phyloP scores from a whole-genome alignment of 805 yeast species.

The Ogataea glucozyma region DNA sequence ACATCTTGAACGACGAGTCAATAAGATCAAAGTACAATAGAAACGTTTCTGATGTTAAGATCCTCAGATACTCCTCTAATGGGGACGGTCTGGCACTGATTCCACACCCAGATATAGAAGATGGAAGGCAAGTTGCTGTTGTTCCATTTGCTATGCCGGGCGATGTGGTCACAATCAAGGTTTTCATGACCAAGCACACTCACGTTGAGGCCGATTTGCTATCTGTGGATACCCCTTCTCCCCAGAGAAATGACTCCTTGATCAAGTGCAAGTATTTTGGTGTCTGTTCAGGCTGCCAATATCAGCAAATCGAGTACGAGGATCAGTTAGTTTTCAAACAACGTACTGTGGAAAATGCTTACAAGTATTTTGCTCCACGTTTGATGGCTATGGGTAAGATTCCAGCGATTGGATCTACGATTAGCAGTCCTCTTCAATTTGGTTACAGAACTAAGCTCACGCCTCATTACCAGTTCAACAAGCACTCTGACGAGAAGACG shows the following conservation, averaged over 20 bases:
- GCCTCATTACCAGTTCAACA: conserved; percentile 89
- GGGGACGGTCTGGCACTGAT: conserved; percentile 87
- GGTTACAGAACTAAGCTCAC: conserved; percentile 90
- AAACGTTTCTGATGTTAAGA: conserved; percentile 54
- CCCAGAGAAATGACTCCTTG: conserved; percentile 52
- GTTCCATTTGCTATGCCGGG: conserved; percentile 91
- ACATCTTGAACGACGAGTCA: conserved; percentile 59
- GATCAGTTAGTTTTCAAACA: conserved; percentile 74
- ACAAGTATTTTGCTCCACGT: conserved; percentile 67
- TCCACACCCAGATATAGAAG: conserved; percentile 53
- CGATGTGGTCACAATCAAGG: conserved; percentile 66
- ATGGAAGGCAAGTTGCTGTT: conserved; percentile 58
- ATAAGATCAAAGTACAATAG: conserved; percentile 49
- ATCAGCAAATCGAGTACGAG: conserved; percentile 73
- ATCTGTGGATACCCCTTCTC: conserved; percentile 39
- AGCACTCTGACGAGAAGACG: conserved; percentile 28
- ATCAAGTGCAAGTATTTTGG: conserved; percentile 85
- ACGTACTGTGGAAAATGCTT: conserved; percentile 79
- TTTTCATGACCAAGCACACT: conserved; percentile 75
- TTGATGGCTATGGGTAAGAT: conserved; percentile 43
- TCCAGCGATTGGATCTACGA: conserved; percentile 56
- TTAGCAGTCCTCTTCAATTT: conserved; percentile 70
- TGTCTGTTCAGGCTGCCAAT: conserved; percentile 93
- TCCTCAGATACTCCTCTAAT: conserved; percentile 64
- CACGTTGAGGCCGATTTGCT: conserved; percentile 77